Base-by-base conservation (phyloP, 2,329 filamentous ascomycete species). In the Fusarium hostae region DNA sequence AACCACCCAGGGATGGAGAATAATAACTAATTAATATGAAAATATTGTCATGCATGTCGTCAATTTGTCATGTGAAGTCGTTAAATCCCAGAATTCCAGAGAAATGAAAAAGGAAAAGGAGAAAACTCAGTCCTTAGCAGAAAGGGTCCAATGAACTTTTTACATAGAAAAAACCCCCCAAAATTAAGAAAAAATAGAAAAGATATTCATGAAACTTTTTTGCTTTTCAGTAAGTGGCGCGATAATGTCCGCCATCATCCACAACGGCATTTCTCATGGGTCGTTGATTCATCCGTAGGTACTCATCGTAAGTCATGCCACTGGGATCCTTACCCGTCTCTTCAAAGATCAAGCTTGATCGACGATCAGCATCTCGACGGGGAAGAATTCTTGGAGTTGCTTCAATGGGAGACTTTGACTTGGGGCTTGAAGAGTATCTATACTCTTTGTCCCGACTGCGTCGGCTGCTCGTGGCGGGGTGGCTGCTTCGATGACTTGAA, bases 401-500 rank as follows among this genome's bases (percentile, higher is more conserved):
- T 28, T 75, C 73, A 18, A 45, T 32, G 8, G 63, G 43, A 3
- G 59, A 44, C 45, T 59, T 74, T 13, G 71, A 44, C 10, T 64
- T 71, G 8, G 77, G 74, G 10, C 75, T 69, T 48, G 79, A 78
- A 26, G 77, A 75, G 41, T 73, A 73, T 16, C 77, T 70, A 43
- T 79, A 79, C 5, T 78, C 76, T 12, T 78, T 76, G 26, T 76
- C 75, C 18, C 78, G 68, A 26, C 34, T 71, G 18, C 76, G 70
- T 37, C 71, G 63, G 20, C 71, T 48, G 55, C 68, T 68, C 41
- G 62, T 58, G 22, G 54, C 52, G 3, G 68, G 54, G 52, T 63
- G 58, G 15, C 64, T 59, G 22, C 62, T 60, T 1, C 63, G 51
- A 30, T 70, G 59, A 44, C 54, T 48, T 9, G 65, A 52, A 2